A percentile compares a stretch with the other conserved stretches of the same genome.
phyloP scores from a whole-genome alignment of 73 alveolate genomes.

The Symbiodinium pilosum region DNA sequence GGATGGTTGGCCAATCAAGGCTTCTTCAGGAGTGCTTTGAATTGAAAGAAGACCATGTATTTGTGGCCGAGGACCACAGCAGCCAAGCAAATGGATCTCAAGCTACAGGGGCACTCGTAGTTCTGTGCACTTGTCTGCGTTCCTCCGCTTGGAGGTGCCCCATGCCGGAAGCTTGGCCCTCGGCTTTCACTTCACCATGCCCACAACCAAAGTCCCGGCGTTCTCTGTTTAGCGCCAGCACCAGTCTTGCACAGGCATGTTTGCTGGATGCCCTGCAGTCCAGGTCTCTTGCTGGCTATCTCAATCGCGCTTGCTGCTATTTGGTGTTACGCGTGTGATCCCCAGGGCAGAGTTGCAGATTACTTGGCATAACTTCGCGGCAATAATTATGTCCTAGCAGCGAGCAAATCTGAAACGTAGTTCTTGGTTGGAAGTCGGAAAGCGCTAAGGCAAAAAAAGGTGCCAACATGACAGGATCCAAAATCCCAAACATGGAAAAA shows the following conservation, averaged over 20 bases:
- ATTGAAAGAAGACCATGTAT: not conserved
- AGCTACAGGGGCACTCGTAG: not conserved
- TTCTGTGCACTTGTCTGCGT: not conserved
- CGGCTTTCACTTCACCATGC: not conserved
- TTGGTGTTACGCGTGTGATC: not conserved
- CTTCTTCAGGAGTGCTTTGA: not conserved
- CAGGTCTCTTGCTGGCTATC: not conserved
- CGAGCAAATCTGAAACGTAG: too few relatives aligned
- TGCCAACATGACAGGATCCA: too few relatives aligned
- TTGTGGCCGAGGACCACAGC: not conserved
- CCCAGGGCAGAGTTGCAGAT: too few relatives aligned
- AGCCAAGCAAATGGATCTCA: not conserved
- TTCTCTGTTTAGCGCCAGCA: not conserved
- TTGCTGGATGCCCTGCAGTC: not conserved
- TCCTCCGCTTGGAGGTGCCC: not conserved
- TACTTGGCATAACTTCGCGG: too few relatives aligned
- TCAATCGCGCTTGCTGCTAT: not conserved
- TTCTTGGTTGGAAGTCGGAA: too few relatives aligned
- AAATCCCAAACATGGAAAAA: too few relatives aligned
- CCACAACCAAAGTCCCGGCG: not conserved
- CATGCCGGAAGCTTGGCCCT: not conserved
- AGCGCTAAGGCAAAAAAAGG: too few relatives aligned
- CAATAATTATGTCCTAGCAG: too few relatives aligned
- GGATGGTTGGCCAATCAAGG: not conserved
- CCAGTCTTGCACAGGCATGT: not conserved